Evolutionary conservation across 2,329 filamentous ascomycete species (phyloP).

Genomic region (Aureobasidium zeae): DNA sequence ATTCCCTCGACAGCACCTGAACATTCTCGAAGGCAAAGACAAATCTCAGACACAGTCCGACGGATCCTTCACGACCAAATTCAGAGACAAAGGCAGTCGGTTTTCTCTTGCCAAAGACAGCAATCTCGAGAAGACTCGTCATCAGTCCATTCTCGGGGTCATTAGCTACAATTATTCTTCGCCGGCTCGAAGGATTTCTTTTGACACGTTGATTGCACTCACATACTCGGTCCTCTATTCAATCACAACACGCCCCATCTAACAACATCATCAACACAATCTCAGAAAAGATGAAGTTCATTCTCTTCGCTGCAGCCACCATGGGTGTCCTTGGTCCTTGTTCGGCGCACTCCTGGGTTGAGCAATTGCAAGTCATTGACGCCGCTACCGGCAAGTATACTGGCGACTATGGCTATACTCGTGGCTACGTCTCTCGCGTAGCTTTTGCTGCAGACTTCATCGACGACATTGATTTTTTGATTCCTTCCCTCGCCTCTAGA

Average conservation of each 20-base stretch:
- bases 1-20: slow-evolving; percentile 6
- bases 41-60: slow-evolving; percentile 11
- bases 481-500: slow-evolving; percentile 45
- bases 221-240: neutral
- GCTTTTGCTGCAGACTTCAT: slow-evolving; percentile 49
- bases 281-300: slow-evolving; percentile 11
- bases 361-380: slow-evolving; percentile 62
- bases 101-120: slow-evolving; percentile 2
- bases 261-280: neutral
- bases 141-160: neutral
- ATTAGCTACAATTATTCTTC: slow-evolving; percentile 11
- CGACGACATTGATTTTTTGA: slow-evolving; percentile 45
- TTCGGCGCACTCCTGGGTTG: slow-evolving; percentile 70
- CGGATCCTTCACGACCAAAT: neutral
- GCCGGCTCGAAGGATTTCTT: slow-evolving; percentile 12
- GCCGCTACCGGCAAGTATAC: slow-evolving; percentile 60
- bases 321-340: slow-evolving; percentile 12
- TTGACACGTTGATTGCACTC: neutral
- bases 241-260: neutral
- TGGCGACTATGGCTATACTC: slow-evolving; percentile 63
- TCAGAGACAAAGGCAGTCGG: slow-evolving; percentile 4
- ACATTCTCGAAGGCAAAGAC: slow-evolving; percentile 11
- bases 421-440: slow-evolving; percentile 58
- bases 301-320: neutral
- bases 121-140: slow-evolving; percentile 6